phyloP scores from a whole-genome alignment of 495 filamentous ascomycete genomes.

The Penicillium longicatenatum region DNA sequence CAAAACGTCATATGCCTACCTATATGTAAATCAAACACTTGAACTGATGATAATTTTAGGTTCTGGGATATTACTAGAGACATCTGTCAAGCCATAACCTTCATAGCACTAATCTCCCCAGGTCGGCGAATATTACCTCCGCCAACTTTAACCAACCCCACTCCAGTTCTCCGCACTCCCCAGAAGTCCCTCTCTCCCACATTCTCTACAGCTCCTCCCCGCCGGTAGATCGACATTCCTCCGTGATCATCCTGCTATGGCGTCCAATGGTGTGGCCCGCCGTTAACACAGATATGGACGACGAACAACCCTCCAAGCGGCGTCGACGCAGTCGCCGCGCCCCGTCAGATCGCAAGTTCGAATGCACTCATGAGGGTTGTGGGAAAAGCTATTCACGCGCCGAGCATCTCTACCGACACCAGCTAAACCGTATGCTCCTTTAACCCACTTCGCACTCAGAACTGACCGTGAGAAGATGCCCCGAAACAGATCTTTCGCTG shows the following conservation, averaged over 20 bases:
- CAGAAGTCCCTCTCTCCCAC: neutral
- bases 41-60: too few relatives aligned
- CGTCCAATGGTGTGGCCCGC: constrained; percentile 25
- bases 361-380: constrained; percentile 85
- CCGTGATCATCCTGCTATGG: constrained; percentile 14
- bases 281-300: constrained; percentile 26
- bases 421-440: constrained; percentile 77
- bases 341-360: constrained; percentile 85
- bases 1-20: too few relatives aligned
- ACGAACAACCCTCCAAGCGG: constrained; percentile 33
- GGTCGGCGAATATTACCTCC: constrained; percentile 11
- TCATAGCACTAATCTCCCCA: constrained; percentile 4
- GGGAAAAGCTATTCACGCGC: constrained; percentile 96
- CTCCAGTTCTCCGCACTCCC: constrained; percentile 15
- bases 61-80: neutral
- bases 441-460: neutral
- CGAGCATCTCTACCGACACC: constrained; percentile 95
- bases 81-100: too few relatives aligned
- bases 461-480: constrained; percentile 49
- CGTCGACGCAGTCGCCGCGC: constrained; percentile 64
- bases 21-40: too few relatives aligned
- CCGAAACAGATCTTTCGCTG: constrained; percentile 96
- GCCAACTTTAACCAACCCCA: constrained; percentile 11
- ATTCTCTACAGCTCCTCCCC: neutral
- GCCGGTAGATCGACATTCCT: constrained; percentile 1